phyloP scores from a whole-genome alignment of 2,329 filamentous ascomycete genomes.

The Colletotrichum sp. region DNA sequence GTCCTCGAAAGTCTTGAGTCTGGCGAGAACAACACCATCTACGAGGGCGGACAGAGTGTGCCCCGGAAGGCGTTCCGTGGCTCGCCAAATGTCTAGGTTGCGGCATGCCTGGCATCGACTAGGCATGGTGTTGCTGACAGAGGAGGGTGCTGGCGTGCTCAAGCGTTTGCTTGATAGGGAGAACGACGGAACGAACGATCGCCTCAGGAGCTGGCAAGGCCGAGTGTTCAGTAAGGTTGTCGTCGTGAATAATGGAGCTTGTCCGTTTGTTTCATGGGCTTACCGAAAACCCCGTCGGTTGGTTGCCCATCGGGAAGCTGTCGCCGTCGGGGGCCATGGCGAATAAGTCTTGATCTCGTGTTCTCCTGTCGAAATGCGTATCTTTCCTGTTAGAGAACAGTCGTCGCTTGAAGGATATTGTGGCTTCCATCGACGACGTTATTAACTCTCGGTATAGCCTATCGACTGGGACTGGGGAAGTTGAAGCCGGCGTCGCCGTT shows the following conservation, averaged over 20 bases:
- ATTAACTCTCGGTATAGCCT: neutral
- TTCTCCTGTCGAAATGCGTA: neutral
- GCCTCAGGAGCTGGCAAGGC: neutral
- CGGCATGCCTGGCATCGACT: neutral
- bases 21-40: neutral
- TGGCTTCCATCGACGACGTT: neutral
- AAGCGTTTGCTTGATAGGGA: neutral
- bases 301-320: neutral
- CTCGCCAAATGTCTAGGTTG: neutral
- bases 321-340: neutral
- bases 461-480: neutral
- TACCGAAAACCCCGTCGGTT: neutral
- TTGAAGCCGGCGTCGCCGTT: neutral
- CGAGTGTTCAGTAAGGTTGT: neutral
- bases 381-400: neutral
- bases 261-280: neutral
- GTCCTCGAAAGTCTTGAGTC: neutral
- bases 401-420: neutral
- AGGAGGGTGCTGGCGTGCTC: neutral
- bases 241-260: neutral
- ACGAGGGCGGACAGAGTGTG: neutral
- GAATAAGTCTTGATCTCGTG: neutral
- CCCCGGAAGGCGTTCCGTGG: conserved; percentile 1
- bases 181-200: neutral
- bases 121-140: neutral